Evolutionary conservation across 2,329 filamentous ascomycete genomes (phyloP).

Genomic region (Zalaria sp.): DNA sequence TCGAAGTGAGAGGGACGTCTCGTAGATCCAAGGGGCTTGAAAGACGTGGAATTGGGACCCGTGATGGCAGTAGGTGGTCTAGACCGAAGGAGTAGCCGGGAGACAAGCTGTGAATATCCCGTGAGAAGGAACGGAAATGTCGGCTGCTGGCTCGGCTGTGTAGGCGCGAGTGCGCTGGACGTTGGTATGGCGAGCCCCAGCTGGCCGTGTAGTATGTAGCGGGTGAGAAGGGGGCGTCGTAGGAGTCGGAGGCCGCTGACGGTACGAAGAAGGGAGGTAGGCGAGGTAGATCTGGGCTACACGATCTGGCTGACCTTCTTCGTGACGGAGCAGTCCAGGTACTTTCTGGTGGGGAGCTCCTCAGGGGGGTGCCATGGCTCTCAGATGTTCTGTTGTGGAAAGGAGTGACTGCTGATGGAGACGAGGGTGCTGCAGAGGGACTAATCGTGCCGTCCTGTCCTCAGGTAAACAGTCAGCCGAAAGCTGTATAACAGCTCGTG

Average conservation of each 20-base stretch:
- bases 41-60: slow-evolving; percentile 5
- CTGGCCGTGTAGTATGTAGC: slow-evolving; percentile 50
- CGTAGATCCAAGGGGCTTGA: not conserved
- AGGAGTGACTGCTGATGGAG: not conserved
- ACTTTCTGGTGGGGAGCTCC: not conserved
- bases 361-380: not conserved
- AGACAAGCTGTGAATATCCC: slow-evolving; percentile 26
- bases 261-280: not conserved
- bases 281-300: not conserved
- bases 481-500: not conserved
- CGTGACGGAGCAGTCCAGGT: not conserved
- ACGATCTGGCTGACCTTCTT: not conserved
- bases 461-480: not conserved
- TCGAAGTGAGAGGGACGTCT: not conserved
- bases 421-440: not conserved
- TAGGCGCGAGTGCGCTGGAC: slow-evolving; percentile 25
- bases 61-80: slow-evolving; percentile 20
- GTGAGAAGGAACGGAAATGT: not conserved
- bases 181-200: slow-evolving; percentile 84
- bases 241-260: not conserved
- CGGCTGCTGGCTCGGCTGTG: not conserved
- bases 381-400: not conserved
- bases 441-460: not conserved
- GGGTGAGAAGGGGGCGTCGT: not conserved
- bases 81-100: slow-evolving; percentile 18